phyloP scores from a whole-genome alignment of 2,329 filamentous ascomycete species.

The Lithohypha guttulata region DNA sequence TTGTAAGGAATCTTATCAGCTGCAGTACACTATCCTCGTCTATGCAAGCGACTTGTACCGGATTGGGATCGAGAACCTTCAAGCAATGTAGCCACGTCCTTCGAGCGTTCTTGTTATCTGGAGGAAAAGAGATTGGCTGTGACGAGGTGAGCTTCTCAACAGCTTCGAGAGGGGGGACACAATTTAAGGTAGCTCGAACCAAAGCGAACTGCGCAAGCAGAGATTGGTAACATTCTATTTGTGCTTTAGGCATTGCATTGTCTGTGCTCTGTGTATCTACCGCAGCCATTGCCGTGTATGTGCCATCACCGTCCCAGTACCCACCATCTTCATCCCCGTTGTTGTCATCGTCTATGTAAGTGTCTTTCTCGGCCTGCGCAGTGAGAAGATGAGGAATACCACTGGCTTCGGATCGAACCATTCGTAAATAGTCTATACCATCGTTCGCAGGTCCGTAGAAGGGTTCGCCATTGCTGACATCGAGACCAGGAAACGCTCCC shows the following conservation, averaged over 20 bases:
- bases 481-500: constrained; percentile 57
- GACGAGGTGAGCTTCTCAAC: constrained; percentile 44
- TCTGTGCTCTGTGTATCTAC: constrained; percentile 26
- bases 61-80: constrained; percentile 35
- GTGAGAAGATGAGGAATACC: constrained; percentile 58
- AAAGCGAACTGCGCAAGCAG: constrained; percentile 54
- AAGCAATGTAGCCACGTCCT: constrained; percentile 45
- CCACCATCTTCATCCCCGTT: neutral
- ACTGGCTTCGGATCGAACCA: constrained; percentile 68
- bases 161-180: constrained; percentile 42
- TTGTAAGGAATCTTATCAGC: constrained; percentile 50
- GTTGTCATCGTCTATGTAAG: neutral
- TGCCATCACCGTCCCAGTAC: constrained; percentile 52
- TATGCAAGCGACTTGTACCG: constrained; percentile 42
- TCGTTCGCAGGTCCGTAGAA: constrained; percentile 59
- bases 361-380: constrained; percentile 7
- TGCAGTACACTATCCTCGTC: constrained; percentile 53
- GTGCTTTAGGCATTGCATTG: constrained; percentile 40
- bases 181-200: constrained; percentile 54
- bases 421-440: constrained; percentile 58
- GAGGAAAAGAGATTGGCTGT: constrained; percentile 43
- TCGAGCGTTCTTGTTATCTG: constrained; percentile 42
- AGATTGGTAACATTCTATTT: constrained; percentile 56
- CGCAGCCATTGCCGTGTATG: constrained; percentile 56
- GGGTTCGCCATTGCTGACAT: constrained; percentile 43